These are phyloP conservation scores for Primulina eburnea DNA, from an alignment of 257 asterid genomes.

Conservation along the genomic window DNA sequence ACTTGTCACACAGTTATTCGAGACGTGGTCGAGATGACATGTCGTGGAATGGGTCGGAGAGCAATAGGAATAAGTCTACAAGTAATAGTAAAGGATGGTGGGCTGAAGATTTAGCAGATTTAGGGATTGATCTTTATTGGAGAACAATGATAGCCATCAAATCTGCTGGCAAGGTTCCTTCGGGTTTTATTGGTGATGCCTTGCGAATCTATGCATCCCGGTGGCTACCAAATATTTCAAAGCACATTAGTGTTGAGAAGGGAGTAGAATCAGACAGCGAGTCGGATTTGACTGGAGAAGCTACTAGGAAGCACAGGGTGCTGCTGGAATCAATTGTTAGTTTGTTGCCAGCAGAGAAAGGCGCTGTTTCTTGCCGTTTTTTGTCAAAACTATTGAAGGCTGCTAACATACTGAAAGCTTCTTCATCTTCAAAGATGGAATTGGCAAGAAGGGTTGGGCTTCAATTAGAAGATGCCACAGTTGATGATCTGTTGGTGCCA, in stretches of 20 bases:
- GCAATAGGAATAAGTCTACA: constrained; percentile 36
- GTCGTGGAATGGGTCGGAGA: constrained; percentile 60
- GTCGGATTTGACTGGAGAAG: constrained; percentile 31
- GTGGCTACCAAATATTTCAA: constrained; percentile 66
- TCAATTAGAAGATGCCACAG: constrained; percentile 78
- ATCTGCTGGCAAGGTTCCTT: constrained; percentile 65
- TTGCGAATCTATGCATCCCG: constrained; percentile 63
- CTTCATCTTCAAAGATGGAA: constrained; percentile 67
- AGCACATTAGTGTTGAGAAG: constrained; percentile 31
- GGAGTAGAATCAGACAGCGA: constrained; percentile 23
- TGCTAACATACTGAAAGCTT: constrained; percentile 59
- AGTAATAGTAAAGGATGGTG: constrained; percentile 58
- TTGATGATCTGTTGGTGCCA: constrained; percentile 66
- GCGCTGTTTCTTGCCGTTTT: constrained; percentile 73
- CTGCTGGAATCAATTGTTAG: constrained; percentile 82
- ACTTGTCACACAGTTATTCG: constrained; percentile 59
- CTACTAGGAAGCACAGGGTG: constrained; percentile 50
- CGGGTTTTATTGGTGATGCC: constrained; percentile 67
- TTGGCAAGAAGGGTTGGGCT: constrained; percentile 56
- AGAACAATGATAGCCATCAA: constrained; percentile 75
- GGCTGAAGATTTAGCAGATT: constrained; percentile 84
- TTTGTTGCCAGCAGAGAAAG: constrained; percentile 68
- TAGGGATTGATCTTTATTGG: constrained; percentile 87
- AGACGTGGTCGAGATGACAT: constrained; percentile 54
- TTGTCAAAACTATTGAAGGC: constrained; percentile 76